phyloP scores from a whole-genome alignment of 257 asterid genomes.

The Vinca minor region DNA sequence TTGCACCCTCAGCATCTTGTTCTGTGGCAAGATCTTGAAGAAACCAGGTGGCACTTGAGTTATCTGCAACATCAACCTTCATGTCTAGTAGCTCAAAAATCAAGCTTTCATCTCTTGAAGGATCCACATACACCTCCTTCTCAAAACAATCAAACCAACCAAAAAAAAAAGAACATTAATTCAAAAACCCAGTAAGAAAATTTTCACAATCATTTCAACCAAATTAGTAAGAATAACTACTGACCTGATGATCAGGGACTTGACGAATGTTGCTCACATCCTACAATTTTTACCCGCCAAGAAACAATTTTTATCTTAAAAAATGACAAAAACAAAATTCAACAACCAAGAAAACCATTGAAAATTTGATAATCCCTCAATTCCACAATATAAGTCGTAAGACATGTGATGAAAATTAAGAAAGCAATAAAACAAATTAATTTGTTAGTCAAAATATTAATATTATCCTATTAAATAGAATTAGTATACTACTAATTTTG shows the following conservation, averaged over 20 bases:
- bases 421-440: no score
- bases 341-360: not conserved
- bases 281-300: conserved; percentile 25
- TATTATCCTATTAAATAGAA: no score
- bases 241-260: conserved; percentile 95
- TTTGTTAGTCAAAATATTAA: no score
- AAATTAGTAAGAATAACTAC: not conserved
- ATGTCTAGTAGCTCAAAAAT: conserved; percentile 74
- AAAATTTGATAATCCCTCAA: not conserved
- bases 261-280: conserved; percentile 77
- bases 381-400: no score
- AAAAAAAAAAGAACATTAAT: conserved; percentile 6
- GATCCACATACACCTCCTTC: conserved; percentile 83
- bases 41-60: conserved; percentile 86
- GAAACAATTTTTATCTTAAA: not conserved
- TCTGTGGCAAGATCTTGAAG: conserved; percentile 87
- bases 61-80: conserved; percentile 68
- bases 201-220: not conserved
- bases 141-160: no score
- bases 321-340: not conserved
- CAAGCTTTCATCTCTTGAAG: conserved; percentile 82
- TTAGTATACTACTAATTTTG: no score
- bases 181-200: not conserved
- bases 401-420: no score
- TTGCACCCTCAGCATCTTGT: conserved; percentile 80